Conservation (phyloP, 768 basidiomycete species). For the Chlorophyllum brunneum region DNA sequence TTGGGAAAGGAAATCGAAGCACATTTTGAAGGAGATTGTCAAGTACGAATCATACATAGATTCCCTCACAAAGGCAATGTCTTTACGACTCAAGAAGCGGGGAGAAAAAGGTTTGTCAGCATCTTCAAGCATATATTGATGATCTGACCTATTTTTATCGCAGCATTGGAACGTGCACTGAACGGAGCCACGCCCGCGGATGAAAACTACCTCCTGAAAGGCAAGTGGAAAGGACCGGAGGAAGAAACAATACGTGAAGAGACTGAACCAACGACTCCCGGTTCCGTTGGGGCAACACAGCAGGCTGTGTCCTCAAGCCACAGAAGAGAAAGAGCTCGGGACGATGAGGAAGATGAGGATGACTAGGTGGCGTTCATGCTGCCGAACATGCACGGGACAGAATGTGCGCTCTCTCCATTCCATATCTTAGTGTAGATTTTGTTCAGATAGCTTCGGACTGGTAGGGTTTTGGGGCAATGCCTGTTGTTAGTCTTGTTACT, state of each 20-base stretch:
- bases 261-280: constrained; percentile 28
- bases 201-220: constrained; percentile 21
- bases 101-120: constrained; percentile 67
- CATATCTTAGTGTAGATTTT: constrained; percentile 9
- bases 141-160: not conserved
- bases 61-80: constrained; percentile 80
- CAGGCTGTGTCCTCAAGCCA: not conserved
- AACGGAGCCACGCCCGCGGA: constrained; percentile 28
- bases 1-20: constrained; percentile 91
- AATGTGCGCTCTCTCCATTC: not conserved
- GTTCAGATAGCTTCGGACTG: constrained; percentile 1
- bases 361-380: not conserved
- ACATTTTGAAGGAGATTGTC: constrained; percentile 86
- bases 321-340: not conserved
- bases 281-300: constrained; percentile 21
- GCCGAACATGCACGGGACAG: not conserved
- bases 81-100: constrained; percentile 79
- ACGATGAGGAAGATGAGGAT: constrained; percentile 2
- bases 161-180: constrained; percentile 32
- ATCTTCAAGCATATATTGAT: constrained; percentile 6
- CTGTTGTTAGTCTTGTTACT: not conserved
- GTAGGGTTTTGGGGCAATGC: not conserved
- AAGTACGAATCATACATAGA: constrained; percentile 97
- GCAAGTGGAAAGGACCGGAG: constrained; percentile 30
- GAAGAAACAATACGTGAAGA: constrained; percentile 31